A percentile compares a stretch with the other conserved stretches of the same genome.
These are phyloP conservation scores for Botryococcus braunii DNA, from an alignment of 163 green algal genomes.

Conservation along the genomic window DNA sequence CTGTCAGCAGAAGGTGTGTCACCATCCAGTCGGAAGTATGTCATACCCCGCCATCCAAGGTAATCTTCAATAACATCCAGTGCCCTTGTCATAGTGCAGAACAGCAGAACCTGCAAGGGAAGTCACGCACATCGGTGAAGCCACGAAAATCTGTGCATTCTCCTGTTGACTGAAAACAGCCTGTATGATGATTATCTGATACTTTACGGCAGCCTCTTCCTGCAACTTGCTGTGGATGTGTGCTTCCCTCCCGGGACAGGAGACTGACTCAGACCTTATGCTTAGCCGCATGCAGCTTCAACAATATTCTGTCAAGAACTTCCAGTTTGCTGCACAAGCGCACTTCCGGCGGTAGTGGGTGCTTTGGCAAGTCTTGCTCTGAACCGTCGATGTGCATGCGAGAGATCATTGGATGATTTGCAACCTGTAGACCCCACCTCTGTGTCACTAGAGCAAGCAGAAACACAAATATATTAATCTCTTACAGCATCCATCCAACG, in stretches of 20 bases:
- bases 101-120: conserved; percentile 62
- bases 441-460: too few relatives aligned
- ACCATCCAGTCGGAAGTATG: conserved; percentile 65
- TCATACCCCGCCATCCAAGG: conserved; percentile 45
- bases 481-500: too few relatives aligned
- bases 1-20: conserved; percentile 44
- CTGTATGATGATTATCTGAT: neutral
- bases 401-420: too few relatives aligned
- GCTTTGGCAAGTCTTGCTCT: conserved; percentile 29
- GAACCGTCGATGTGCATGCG: conserved; percentile 17
- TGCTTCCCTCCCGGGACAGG: too few relatives aligned
- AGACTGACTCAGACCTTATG: conserved; percentile 40
- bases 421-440: too few relatives aligned
- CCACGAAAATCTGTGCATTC: neutral
- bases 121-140: neutral
- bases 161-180: neutral
- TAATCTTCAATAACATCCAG: conserved; percentile 70
- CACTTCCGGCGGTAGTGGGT: conserved; percentile 37
- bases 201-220: neutral
- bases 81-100: conserved; percentile 75
- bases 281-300: conserved; percentile 42
- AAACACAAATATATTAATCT: too few relatives aligned
- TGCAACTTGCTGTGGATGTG: too few relatives aligned
- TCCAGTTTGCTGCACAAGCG: conserved; percentile 71
- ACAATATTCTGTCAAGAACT: conserved; percentile 69